phyloP scores from a whole-genome alignment of 2,329 filamentous ascomycete genomes.

The Claviceps humidiphila region DNA sequence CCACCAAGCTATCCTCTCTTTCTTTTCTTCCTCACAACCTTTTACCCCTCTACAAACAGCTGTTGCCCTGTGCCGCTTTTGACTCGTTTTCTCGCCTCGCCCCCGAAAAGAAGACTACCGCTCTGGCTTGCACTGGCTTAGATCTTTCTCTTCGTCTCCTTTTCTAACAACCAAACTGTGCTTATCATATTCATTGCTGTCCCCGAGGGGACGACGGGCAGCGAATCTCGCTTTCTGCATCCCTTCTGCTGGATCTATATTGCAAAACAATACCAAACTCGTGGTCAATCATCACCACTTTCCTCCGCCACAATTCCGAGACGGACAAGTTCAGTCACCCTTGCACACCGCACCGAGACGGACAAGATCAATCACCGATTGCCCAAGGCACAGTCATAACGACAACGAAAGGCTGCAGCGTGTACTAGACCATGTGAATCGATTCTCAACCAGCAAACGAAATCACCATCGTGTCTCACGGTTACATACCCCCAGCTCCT shows the following conservation, averaged over 20 bases:
- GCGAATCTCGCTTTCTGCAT: constrained; percentile 9
- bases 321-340: too few species aligned
- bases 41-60: neutral
- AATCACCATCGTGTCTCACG: neutral
- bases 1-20: neutral
- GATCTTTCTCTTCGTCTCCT: constrained; percentile 1
- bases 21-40: constrained; percentile 1
- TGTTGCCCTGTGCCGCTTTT: constrained; percentile 9
- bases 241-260: neutral
- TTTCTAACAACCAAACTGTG: constrained; percentile 8
- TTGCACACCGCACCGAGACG: too few species aligned
- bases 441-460: neutral
- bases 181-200: constrained; percentile 9
- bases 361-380: too few species aligned
- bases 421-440: constrained; percentile 1
- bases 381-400: neutral
- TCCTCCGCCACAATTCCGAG: too few species aligned
- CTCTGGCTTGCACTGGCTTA: constrained; percentile 6
- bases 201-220: constrained; percentile 11
- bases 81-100: constrained; percentile 5
- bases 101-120: too few species aligned
- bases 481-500: neutral
- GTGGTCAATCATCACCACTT: too few species aligned
- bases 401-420: constrained; percentile 3
- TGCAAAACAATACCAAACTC: too few species aligned